Evolutionary conservation across 495 filamentous ascomycete species (phyloP).

Genomic region (Podospora pseudopauciseta): DNA sequence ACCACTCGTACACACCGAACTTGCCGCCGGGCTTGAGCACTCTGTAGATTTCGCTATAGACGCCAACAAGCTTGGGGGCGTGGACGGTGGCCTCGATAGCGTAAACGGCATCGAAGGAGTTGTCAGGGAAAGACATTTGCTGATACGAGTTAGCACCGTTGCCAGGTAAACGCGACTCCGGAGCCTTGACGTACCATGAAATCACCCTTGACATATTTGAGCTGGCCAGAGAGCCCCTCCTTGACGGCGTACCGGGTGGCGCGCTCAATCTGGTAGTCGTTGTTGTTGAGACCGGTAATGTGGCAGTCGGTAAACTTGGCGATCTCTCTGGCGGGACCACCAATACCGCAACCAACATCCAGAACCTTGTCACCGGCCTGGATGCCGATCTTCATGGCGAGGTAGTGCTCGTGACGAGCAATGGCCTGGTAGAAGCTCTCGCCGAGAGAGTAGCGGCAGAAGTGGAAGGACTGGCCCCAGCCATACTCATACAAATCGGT

Average conservation of each 20-base stretch:
- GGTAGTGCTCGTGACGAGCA: constrained; percentile 97
- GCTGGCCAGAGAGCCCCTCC: constrained; percentile 76
- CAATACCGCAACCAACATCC: constrained; percentile 96
- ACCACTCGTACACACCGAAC: constrained; percentile 98
- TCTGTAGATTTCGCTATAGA: constrained; percentile 91
- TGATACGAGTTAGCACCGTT: constrained; percentile 28
- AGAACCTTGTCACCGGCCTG: constrained; percentile 84
- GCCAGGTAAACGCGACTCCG: background rate
- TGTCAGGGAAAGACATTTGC: constrained; percentile 96
- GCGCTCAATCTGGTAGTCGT: constrained; percentile 98
- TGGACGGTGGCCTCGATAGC: constrained; percentile 98
- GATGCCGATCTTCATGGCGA: constrained; percentile 85
- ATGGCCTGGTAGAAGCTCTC: constrained; percentile 92
- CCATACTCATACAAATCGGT: constrained; percentile 98
- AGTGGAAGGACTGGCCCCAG: constrained; percentile 94
- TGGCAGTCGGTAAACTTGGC: constrained; percentile 90
- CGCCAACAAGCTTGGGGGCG: constrained; percentile 88
- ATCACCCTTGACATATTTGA: constrained; percentile 91
- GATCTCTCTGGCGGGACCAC: constrained; percentile 95
- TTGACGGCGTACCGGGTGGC: constrained; percentile 79
- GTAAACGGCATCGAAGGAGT: constrained; percentile 92
- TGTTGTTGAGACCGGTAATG: constrained; percentile 95
- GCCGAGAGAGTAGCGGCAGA: constrained; percentile 89
- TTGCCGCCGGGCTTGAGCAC: constrained; percentile 94
- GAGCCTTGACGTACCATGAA: constrained; percentile 70